Evolutionary conservation across 768 basidiomycete species (phyloP), one percentile per base, ranked within the genome.

Genomic region (Tubosaeta brunneosetosa): DNA sequence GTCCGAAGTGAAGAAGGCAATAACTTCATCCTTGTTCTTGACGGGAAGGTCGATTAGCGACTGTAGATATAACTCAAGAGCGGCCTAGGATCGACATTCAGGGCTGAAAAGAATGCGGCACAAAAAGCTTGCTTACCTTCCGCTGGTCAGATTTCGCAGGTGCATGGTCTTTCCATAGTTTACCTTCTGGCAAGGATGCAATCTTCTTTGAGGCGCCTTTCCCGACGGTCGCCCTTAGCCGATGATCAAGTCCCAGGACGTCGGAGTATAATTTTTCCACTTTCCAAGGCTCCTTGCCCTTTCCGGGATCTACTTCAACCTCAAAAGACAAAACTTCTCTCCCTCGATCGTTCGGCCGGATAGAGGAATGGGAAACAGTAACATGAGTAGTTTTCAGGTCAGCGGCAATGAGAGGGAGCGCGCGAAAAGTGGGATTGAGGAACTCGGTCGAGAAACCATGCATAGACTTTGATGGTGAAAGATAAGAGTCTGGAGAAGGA

Each of bases 91-190:
- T 14, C 37, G 27, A 57, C 27, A 19, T 50, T 56, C 32, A 67
- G 56, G 45, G 33, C 49, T 6, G 7, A 40, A 50, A 42, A 26
- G 43, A 14, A 13, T 11, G 6, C 2, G 6, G 11, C 1, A 32
- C 7, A 33, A 10, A 6, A 44, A 3, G 31, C 16, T 31, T 8
- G 72, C 83, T 60, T 63, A 90, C 93, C 77, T 97, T 98, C 58
- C 95, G 75, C 70, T 95, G 93, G 75, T 98, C 97, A 40, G 94
- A 91, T 74, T 90, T 94, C 27, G 91, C 91, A 29, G 95, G 95
- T 0, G 94, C 94, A 68, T 95, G 93, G 72, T 98, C 97, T 69
- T 84, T 94, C 90, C 95, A 97, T 9, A 97, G 74, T 69, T 86
- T 88, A 25, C 91, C 90, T 67, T 99, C 97, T 2, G 97, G 97